Evolutionary conservation across 345 rosid genomes (phyloP).

Genomic region (Populus tremula): DNA sequence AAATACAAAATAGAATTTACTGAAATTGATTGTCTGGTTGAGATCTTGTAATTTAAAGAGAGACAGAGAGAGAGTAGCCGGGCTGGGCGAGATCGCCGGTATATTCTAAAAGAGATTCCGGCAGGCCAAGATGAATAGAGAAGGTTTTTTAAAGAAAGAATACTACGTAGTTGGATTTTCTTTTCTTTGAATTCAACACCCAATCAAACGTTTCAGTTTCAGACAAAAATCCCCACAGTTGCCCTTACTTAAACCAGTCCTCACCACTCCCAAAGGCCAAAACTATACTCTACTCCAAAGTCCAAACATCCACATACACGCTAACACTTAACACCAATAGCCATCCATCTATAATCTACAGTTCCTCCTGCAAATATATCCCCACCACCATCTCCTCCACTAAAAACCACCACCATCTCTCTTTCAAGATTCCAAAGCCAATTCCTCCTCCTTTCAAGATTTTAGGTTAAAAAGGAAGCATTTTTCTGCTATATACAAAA

Average conservation of each 20-base stretch:
- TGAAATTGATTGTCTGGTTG: not conserved
- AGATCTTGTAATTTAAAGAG: not conserved
- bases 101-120: not conserved
- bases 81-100: not conserved
- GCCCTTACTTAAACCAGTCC: not conserved
- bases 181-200: not conserved
- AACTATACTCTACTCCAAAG: not conserved
- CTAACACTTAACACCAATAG: too few relatives aligned
- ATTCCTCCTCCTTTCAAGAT: not conserved
- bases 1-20: too few relatives aligned
- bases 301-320: not conserved
- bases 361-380: not conserved
- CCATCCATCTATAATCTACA: not conserved
- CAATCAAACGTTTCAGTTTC: not conserved
- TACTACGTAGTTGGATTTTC: not conserved
- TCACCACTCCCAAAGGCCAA: not conserved
- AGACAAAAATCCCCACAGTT: slow-evolving; percentile 13
- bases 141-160: not conserved
- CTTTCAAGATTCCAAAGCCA: slow-evolving; percentile 7
- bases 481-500: not conserved
- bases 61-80: too few relatives aligned
- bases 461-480: not conserved
- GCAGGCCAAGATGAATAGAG: not conserved
- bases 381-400: slow-evolving; percentile 1
- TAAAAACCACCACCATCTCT: not conserved